Evolutionary conservation across 2,329 filamentous ascomycete species (phyloP).

Genomic region (Epichloe glyceriae): DNA sequence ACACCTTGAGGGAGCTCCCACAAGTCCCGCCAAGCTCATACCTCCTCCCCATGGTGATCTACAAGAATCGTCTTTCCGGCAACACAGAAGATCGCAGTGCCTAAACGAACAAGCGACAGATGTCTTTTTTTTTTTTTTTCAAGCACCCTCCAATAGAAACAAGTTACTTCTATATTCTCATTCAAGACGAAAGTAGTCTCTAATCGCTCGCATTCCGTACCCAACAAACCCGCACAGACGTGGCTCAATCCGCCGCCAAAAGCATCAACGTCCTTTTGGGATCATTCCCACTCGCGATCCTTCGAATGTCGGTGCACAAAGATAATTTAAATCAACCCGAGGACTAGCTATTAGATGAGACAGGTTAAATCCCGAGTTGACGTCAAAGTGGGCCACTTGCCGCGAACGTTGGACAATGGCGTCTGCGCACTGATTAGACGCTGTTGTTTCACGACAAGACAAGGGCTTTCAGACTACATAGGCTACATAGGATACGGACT

Average conservation of each 20-base stretch:
- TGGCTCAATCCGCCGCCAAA: not conserved
- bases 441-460: not conserved
- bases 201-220: not conserved
- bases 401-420: not conserved
- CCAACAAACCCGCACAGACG: not conserved
- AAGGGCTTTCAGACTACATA: too few species aligned
- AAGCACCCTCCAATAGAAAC: too few species aligned
- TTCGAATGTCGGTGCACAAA: not conserved
- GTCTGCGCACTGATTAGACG: not conserved
- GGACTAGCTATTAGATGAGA: not conserved
- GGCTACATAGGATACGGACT: too few species aligned
- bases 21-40: too few species aligned
- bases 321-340: not conserved
- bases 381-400: not conserved
- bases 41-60: too few species aligned
- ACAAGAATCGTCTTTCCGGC: too few species aligned
- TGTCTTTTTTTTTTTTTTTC: too few species aligned
- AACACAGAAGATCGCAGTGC: too few species aligned
- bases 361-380: not conserved
- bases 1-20: too few species aligned
- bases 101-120: too few species aligned
- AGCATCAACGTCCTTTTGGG: not conserved
- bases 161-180: too few species aligned
- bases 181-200: too few species aligned
- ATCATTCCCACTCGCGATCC: not conserved